Base-by-base conservation (phyloP, 2,329 filamentous ascomycete species). In the Penicillium sp. region DNA sequence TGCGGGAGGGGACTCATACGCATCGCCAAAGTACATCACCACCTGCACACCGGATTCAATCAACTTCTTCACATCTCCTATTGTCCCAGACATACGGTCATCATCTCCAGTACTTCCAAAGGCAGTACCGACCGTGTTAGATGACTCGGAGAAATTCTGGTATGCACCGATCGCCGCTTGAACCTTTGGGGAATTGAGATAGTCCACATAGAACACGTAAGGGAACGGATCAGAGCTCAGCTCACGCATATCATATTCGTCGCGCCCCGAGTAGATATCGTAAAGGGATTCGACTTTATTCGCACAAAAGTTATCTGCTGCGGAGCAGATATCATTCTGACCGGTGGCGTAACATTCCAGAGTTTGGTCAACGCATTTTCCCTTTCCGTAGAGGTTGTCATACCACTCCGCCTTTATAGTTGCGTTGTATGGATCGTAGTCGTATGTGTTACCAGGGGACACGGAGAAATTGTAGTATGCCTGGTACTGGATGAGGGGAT, bases 341-440 rank as follows among this genome's bases (percentile, higher is more conserved):
- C 82, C 82, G 4, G 76, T 78, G 1, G 75, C 75, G 59, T 81
- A 80, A 77, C 85, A 88, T 59, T 82, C 75, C 13, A 78, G 73
- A n/a, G 83, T 80, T 54, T 79, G 78, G 64, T 87, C 84, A 26
- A 83, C 69, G 69, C 86, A 88, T 69, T 87, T 87, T 31, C 85
- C 85, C 2, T 76, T 66, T 1, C 85, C 85, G 66, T 86, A 88
- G 31, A 87, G 67, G 62, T 81, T 82, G 72, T 87, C 85, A 75
- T 84, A 84, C 71, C 85, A 79, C 66, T 80, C 72, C 0, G 74
- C 74, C 54, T 82, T 76, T 29, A 80, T 71, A 3, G 79, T 77
- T 10, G 72, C 77, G 67, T 83, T 84, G 51, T 72, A 65, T 11
- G 62, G 62, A 11, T 62, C 58, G 25, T 52, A 71, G 46, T 72